These are phyloP conservation scores for Pythium apleroticum DNA, from an alignment of 352 stramenopile species.

Conservation along the genomic window DNA sequence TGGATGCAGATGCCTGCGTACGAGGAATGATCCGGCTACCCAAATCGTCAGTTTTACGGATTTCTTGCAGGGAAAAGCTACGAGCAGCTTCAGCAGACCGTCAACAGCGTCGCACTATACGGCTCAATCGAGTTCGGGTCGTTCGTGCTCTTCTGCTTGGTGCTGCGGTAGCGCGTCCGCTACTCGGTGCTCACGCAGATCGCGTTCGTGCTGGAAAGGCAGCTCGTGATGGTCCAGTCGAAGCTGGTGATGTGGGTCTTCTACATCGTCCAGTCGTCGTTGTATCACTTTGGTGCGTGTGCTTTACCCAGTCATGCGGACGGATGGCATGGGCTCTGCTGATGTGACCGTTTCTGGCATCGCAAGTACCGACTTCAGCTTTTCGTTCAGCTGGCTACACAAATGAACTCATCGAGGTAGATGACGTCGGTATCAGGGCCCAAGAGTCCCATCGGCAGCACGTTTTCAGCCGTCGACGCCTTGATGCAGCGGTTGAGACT, in stretches of 20 bases:
- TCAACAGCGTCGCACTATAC: constrained; percentile 19
- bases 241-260: constrained; percentile 27
- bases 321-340: too few relatives aligned
- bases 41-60: constrained; percentile 30
- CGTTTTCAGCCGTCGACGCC: too few relatives aligned
- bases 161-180: constrained; percentile 22
- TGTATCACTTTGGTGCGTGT: constrained; percentile 20
- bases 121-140: constrained; percentile 21
- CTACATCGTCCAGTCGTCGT: constrained; percentile 23
- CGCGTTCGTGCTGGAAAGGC: constrained; percentile 21
- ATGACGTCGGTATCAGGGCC: too few relatives aligned
- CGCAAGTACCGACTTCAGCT: neutral
- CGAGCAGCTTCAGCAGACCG: neutral
- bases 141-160: neutral
- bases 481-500: too few relatives aligned
- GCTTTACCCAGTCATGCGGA: too few relatives aligned
- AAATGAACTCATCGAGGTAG: too few relatives aligned
- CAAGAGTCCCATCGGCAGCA: too few relatives aligned
- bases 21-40: constrained; percentile 27
- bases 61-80: constrained; percentile 14
- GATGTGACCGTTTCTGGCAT: too few relatives aligned
- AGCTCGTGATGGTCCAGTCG: constrained; percentile 16
- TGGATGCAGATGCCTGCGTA: constrained; percentile 17
- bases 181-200: constrained; percentile 22
- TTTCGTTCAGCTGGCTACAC: neutral